phyloP scores from a whole-genome alignment of 2,329 filamentous ascomycete species.

The Fusarium sp. region DNA sequence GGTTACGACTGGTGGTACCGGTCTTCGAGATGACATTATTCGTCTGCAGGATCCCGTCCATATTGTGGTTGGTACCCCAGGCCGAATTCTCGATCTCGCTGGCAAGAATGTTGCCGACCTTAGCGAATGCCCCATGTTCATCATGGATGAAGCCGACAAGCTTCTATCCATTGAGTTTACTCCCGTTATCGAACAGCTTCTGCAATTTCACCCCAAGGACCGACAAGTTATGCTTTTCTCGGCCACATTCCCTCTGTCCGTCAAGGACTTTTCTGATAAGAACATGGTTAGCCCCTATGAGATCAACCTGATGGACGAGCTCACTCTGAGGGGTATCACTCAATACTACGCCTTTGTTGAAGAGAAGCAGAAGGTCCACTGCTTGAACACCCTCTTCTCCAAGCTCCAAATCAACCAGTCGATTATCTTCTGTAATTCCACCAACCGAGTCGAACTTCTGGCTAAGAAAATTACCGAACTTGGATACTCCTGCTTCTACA shows the following conservation, averaged over 20 bases:
- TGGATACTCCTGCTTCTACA: slow-evolving; percentile 99
- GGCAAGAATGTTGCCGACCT: slow-evolving; percentile 97
- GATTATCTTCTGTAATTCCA: slow-evolving; percentile 99
- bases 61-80: slow-evolving; percentile 96
- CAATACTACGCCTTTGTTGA: slow-evolving; percentile 99
- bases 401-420: slow-evolving; percentile 99
- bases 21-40: slow-evolving; percentile 95
- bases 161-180: slow-evolving; percentile 97
- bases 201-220: slow-evolving; percentile 96
- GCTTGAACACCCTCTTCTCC: slow-evolving; percentile 97
- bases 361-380: slow-evolving; percentile 99
- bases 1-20: slow-evolving; percentile 97
- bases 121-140: slow-evolving; percentile 95
- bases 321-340: slow-evolving; percentile 96
- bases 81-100: slow-evolving; percentile 93
- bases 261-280: slow-evolving; percentile 98
- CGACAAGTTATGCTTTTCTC: slow-evolving; percentile 99
- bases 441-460: slow-evolving; percentile 94
- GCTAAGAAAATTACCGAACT: slow-evolving; percentile 99
- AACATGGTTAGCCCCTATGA: slow-evolving; percentile 97
- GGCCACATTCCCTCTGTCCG: slow-evolving; percentile 95
- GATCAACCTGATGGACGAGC: slow-evolving; percentile 99
- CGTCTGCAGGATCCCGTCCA: slow-evolving; percentile 94
- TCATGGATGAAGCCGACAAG: slow-evolving; percentile 99
- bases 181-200: slow-evolving; percentile 93